A percentile compares a stretch with the other conserved stretches of the same genome.
Evolutionary conservation across 176 grass and related monocot species (phyloP).

Genomic region (Avena insularis): DNA sequence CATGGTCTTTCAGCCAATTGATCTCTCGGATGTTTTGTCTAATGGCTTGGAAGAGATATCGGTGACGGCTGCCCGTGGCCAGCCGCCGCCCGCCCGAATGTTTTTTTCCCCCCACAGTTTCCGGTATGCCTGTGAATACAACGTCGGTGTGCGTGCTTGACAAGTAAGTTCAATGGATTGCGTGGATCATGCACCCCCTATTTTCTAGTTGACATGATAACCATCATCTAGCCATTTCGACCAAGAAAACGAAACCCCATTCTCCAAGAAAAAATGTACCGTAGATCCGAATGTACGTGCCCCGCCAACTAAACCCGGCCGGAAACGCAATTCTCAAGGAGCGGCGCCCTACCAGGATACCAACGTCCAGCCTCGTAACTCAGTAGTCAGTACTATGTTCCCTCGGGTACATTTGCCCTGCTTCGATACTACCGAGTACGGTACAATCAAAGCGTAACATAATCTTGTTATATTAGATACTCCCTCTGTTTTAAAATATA

Average conservation of each 20-base stretch:
- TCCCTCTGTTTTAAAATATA: too few species aligned
- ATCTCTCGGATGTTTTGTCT: not conserved
- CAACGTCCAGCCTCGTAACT: too few species aligned
- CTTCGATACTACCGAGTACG: too few species aligned
- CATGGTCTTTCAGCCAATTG: not conserved
- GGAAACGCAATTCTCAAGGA: too few species aligned
- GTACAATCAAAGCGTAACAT: too few species aligned
- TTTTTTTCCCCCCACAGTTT: not conserved
- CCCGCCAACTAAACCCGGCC: too few species aligned
- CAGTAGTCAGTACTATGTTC: too few species aligned
- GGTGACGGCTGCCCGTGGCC: not conserved
- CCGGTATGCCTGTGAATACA: not conserved
- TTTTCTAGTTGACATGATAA: not conserved
- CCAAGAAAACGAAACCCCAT: not conserved
- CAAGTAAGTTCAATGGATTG: not conserved
- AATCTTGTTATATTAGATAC: too few species aligned
- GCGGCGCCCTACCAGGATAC: too few species aligned
- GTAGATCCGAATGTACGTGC: too few species aligned
- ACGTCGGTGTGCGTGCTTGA: not conserved
- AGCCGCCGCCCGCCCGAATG: not conserved
- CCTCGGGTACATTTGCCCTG: too few species aligned
- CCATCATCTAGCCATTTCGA: not conserved
- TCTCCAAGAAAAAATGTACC: not conserved
- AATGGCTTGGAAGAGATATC: not conserved
- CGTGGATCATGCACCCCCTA: not conserved